A percentile compares a stretch with the other conserved stretches of the same genome.
These are phyloP conservation scores for Hypomyces rosellus DNA, from an alignment of 2,329 filamentous ascomycete genomes.

Conservation along the genomic window DNA sequence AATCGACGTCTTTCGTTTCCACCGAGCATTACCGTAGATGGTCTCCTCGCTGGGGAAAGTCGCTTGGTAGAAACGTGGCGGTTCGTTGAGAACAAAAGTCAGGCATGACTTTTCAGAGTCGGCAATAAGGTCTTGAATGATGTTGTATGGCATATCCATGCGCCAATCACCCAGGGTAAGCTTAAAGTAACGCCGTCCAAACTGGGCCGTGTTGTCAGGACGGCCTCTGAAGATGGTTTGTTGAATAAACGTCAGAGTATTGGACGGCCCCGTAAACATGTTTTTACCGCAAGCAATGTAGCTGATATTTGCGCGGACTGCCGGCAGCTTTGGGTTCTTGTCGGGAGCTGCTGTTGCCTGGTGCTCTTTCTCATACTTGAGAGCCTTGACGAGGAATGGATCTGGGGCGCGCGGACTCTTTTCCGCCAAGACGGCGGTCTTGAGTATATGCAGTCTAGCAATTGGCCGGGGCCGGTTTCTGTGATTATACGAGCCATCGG, in stretches of 20 bases:
- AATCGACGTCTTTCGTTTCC: conserved; percentile 26
- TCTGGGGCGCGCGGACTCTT: conserved; percentile 29
- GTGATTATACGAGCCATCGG: neutral
- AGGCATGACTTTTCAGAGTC: conserved; percentile 31
- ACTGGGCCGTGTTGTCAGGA: conserved; percentile 30
- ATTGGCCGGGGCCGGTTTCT: conserved; percentile 13
- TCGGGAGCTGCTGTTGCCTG: conserved; percentile 4
- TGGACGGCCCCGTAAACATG: conserved; percentile 27
- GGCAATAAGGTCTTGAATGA: conserved; percentile 40
- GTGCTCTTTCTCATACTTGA: conserved; percentile 22
- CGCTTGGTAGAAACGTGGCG: conserved; percentile 42
- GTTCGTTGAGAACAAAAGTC: conserved; percentile 45
- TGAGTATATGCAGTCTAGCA: conserved; percentile 26
- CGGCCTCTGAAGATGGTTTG: conserved; percentile 24
- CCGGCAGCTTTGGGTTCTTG: conserved; percentile 16
- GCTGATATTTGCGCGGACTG: conserved; percentile 8
- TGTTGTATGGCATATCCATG: conserved; percentile 45
- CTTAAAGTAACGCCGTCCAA: conserved; percentile 37
- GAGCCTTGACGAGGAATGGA: conserved; percentile 19
- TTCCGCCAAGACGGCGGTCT: conserved; percentile 21
- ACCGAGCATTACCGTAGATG: neutral
- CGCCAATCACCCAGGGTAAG: conserved; percentile 23
- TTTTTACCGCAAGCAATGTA: conserved; percentile 43
- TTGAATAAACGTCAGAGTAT: conserved; percentile 36
- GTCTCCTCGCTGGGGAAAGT: neutral